These are phyloP conservation scores for Rosa rugosa DNA, from an alignment of 306 rosid species.

Conservation along the genomic window DNA sequence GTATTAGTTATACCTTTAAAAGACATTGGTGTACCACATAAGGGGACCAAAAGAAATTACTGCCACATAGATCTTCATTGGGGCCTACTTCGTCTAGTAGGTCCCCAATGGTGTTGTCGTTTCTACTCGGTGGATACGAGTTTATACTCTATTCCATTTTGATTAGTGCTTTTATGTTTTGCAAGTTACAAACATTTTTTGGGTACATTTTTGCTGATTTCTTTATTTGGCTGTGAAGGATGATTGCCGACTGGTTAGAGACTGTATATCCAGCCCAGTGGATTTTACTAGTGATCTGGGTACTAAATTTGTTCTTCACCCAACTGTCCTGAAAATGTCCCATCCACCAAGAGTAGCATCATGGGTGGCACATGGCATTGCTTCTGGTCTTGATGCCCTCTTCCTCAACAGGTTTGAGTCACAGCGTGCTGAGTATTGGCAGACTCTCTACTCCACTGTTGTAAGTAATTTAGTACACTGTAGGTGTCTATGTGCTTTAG, in stretches of 20 bases:
- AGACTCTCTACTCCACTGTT: slow-evolving; percentile 75
- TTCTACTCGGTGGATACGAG: neutral
- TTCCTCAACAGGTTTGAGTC: slow-evolving; percentile 86
- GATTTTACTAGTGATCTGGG: slow-evolving; percentile 97
- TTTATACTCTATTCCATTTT: neutral
- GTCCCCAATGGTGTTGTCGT: neutral
- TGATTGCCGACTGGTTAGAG: slow-evolving; percentile 72
- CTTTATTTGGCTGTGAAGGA: slow-evolving; percentile 45
- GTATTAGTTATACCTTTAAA: neutral
- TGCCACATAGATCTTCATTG: neutral
- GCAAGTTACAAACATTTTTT: neutral
- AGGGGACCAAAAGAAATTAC: neutral
- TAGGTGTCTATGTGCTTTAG: neutral
- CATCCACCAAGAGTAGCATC: slow-evolving; percentile 77
- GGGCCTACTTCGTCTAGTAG: neutral
- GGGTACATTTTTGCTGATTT: neutral
- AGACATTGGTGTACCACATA: neutral
- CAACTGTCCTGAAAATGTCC: slow-evolving; percentile 67
- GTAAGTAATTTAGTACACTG: slow-evolving; percentile 46
- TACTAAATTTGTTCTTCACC: slow-evolving; percentile 77
- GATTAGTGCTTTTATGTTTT: neutral
- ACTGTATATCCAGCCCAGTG: slow-evolving; percentile 88
- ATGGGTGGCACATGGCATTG: slow-evolving; percentile 71
- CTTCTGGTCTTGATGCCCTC: slow-evolving; percentile 88
- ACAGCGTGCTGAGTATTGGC: slow-evolving; percentile 95